Percentiles rank a stretch among this genome's conserved stretches.
phyloP scores from a whole-genome alignment of 192 early-diverging fungal genomes.

The Coemansia sp. region DNA sequence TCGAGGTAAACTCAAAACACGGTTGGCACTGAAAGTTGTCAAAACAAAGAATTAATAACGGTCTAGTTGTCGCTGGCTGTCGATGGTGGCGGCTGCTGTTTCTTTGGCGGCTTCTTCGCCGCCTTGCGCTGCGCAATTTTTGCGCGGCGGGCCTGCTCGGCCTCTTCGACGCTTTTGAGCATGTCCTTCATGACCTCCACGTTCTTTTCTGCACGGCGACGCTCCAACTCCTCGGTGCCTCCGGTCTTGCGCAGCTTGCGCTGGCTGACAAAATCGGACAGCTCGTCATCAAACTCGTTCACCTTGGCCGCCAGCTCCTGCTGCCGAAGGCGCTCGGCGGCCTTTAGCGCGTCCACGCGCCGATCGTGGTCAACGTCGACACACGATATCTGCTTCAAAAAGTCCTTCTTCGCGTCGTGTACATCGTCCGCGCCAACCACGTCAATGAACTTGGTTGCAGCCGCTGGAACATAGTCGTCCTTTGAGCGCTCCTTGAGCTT shows the following conservation, averaged over 20 bases:
- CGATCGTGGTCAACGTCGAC: constrained; percentile 64
- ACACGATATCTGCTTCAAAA: constrained; percentile 63
- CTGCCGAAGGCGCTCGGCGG: constrained; percentile 62
- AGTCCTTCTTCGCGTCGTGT: constrained; percentile 59
- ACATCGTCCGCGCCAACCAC: constrained; percentile 60
- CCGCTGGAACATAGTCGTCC: constrained; percentile 18
- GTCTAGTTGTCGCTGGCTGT: not conserved
- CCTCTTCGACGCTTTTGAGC: constrained; percentile 49
- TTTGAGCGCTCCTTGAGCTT: constrained; percentile 51
- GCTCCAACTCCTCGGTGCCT: constrained; percentile 68
- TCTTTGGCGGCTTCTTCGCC: constrained; percentile 21
- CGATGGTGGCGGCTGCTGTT: not conserved
- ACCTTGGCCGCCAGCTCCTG: constrained; percentile 64
- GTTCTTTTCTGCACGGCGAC: constrained; percentile 64
- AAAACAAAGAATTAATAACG: no score
- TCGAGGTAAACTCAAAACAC: no score
- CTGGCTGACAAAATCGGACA: constrained; percentile 60
- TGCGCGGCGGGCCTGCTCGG: constrained; percentile 34
- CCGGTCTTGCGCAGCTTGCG: constrained; percentile 72
- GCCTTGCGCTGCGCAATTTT: constrained; percentile 40
- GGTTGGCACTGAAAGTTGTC: no score
- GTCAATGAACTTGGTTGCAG: constrained; percentile 44
- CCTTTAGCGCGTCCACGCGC: constrained; percentile 62
- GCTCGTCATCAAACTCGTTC: constrained; percentile 73
- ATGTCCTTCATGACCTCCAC: constrained; percentile 56